Base-by-base conservation (phyloP, 2,329 filamentous ascomycete species). In the Cladophialophora exuberans region DNA sequence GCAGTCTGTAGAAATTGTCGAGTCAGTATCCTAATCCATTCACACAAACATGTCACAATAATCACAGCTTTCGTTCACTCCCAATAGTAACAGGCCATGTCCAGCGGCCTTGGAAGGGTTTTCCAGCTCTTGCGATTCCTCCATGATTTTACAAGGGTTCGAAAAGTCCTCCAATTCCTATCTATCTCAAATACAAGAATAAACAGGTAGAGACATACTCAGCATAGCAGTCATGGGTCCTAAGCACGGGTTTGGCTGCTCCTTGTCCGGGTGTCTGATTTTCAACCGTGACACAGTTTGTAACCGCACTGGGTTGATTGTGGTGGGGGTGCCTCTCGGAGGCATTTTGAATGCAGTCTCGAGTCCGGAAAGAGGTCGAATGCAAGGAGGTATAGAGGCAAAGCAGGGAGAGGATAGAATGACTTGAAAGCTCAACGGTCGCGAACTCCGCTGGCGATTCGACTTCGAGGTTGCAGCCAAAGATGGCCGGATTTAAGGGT, bases 141-240 rank as follows among this genome's bases (percentile, higher is more conserved):
- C 4, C 6, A 20, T 20, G 5, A 20, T 7, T 18, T 20, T 39
- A 3, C 15, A 18, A 18, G n/a, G 20, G 9, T 22, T 5, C 17
- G 2, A 22, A n/a, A 41, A 22, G 6, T 13, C n/a, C 18, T 20
- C 17, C 3, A 39, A 17, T 20, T 15, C 7, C 28, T 31, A 20
- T 22, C 43, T 31, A 6, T 33, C 28, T 17, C 18, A 4, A n/a
- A 10, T 13, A 9, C 1, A 9, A 33, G 10, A 6, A 20, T 11
- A 23, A 22, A 20, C 17, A 22, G 46, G 23, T 7, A 41, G 23
- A 43, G 22, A 70, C 78, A 47, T 80, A 88, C 85, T 84, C 65
- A 88, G 71, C 65, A 88, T 82, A 48, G 83, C 81, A 46, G 79
- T 80, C 86, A 89, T 88, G 39, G 85, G 75, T 13, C 80, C 79